Evolutionary conservation across 768 basidiomycete species (phyloP).

Genomic region (Suillus americanus): DNA sequence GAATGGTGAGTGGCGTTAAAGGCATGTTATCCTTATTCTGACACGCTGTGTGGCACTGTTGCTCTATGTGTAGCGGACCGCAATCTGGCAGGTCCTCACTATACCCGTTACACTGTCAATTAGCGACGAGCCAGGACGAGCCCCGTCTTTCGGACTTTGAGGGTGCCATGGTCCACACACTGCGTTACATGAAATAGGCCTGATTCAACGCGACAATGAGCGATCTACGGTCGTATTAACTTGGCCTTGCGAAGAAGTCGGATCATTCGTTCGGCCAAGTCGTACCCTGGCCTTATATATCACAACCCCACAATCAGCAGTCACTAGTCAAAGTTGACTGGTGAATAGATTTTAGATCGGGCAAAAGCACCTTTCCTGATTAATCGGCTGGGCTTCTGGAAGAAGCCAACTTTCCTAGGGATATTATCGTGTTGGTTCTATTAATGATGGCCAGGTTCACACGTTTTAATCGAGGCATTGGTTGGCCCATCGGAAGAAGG

Average conservation of each 20-base stretch:
- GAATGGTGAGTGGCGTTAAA: background rate
- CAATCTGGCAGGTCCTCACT: background rate
- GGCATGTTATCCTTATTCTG: background rate
- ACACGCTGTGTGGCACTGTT: background rate
- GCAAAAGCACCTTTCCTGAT: background rate
- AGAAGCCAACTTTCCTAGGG: background rate
- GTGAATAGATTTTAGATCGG: background rate
- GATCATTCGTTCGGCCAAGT: background rate
- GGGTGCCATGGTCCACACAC: background rate
- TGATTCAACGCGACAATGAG: background rate
- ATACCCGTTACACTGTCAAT: background rate
- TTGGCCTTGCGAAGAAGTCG: background rate
- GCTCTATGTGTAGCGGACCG: background rate
- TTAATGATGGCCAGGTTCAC: constrained; percentile 1
- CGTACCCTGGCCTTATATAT: background rate
- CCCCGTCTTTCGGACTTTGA: background rate
- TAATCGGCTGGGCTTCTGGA: background rate
- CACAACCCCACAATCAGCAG: background rate
- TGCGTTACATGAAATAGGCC: background rate
- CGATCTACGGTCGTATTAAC: background rate
- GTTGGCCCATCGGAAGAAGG: background rate
- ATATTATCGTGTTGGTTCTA: background rate
- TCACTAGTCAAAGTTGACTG: background rate
- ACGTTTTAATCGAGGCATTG: background rate
- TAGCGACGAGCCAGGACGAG: background rate